These are phyloP conservation scores for Scleroderma citrinum DNA, from an alignment of 768 basidiomycete genomes.

Conservation along the genomic window DNA sequence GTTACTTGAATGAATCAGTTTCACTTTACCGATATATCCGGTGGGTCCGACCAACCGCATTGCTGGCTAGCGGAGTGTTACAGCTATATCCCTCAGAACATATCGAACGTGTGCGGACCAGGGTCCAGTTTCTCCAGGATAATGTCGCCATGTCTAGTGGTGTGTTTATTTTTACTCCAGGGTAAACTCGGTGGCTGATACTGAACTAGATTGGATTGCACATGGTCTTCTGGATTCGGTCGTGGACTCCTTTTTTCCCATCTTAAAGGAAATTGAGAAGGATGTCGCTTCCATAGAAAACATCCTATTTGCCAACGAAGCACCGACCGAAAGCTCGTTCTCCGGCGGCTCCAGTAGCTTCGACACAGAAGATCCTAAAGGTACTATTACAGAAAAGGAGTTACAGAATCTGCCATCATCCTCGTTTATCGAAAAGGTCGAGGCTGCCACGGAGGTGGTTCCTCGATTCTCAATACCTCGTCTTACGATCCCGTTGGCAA, in stretches of 20 bases:
- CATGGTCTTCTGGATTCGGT: constrained; percentile 90
- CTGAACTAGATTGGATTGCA: constrained; percentile 78
- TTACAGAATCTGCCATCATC: background rate
- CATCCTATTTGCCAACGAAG: constrained; percentile 44
- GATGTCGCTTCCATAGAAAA: constrained; percentile 78
- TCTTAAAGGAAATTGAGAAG: constrained; percentile 71
- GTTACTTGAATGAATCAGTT: constrained; percentile 44
- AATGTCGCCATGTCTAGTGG: constrained; percentile 68
- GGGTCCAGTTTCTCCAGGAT: constrained; percentile 58
- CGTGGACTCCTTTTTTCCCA: constrained; percentile 89
- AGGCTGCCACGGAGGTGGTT: background rate
- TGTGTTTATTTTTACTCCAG: constrained; percentile 24
- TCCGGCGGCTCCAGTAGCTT: background rate
- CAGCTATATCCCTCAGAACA: constrained; percentile 50
- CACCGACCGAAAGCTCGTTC: background rate
- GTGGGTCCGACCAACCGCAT: constrained; percentile 21
- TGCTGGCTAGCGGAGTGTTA: background rate
- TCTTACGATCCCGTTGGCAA: constrained; percentile 20
- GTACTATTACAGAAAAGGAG: background rate
- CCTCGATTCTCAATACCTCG: constrained; percentile 20
- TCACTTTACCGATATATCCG: constrained; percentile 82
- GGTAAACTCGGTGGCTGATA: background rate
- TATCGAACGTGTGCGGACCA: constrained; percentile 65
- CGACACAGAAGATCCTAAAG: background rate
- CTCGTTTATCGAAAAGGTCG: constrained; percentile 1